Evolutionary conservation across 257 asterid genomes (phyloP).

Genomic region (Rehmannia glutinosa): DNA sequence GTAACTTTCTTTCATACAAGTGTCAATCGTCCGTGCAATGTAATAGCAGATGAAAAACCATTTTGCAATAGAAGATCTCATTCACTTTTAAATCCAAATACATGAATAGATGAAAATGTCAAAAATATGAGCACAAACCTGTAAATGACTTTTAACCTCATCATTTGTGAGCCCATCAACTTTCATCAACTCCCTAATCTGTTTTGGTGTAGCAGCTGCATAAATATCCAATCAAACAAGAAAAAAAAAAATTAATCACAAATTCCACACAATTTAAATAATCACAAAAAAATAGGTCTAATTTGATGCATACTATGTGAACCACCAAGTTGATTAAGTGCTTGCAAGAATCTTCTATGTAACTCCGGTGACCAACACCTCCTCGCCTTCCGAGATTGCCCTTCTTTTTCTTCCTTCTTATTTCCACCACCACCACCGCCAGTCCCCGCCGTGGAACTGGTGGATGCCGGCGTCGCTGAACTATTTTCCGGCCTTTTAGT

Average conservation of each 20-base stretch:
- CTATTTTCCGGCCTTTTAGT: not conserved
- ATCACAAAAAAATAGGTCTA: not conserved
- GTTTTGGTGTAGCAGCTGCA: constrained; percentile 84
- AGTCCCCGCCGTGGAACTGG: constrained; percentile 51
- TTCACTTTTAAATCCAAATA: no score
- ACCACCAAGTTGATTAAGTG: constrained; percentile 86
- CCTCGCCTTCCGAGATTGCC: constrained; percentile 55
- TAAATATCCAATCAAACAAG: not conserved
- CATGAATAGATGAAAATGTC: no score
- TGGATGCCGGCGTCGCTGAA: constrained; percentile 31
- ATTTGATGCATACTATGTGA: constrained; percentile 47
- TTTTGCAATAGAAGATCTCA: no score
- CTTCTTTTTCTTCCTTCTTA: constrained; percentile 42
- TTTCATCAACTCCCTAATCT: constrained; percentile 76
- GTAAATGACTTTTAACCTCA: constrained; percentile 85
- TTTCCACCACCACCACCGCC: constrained; percentile 37
- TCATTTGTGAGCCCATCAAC: constrained; percentile 85
- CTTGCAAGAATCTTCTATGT: constrained; percentile 57
- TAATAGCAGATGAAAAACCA: no score
- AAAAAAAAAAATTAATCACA: not conserved
- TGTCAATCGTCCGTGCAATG: no score
- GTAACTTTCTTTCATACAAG: no score
- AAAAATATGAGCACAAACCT: constrained; percentile 42
- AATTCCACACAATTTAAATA: not conserved
- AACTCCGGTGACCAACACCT: constrained; percentile 81